phyloP scores from a whole-genome alignment of 768 basidiomycete species.

The Inosperma sp. region DNA sequence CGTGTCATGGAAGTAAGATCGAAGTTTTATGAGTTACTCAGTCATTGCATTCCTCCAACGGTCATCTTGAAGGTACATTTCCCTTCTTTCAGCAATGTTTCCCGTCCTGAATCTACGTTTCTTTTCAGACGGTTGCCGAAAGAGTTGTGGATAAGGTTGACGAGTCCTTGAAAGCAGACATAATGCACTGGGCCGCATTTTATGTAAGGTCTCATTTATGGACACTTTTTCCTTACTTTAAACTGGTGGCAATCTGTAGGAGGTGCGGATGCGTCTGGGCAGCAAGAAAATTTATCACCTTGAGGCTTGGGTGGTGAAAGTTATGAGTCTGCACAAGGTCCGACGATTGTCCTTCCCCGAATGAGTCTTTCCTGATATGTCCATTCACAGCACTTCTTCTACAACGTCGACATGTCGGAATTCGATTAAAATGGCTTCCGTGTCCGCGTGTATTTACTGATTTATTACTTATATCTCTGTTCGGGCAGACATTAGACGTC shows the following conservation, averaged over 20 bases:
- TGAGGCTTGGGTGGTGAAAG: slow-evolving; percentile 95
- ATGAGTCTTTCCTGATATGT: slow-evolving; percentile 4
- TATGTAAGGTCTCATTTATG: slow-evolving; percentile 56
- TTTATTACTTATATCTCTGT: no score
- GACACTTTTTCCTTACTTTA: background rate
- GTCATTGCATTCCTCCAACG: slow-evolving; percentile 95
- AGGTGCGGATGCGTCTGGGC: slow-evolving; percentile 93
- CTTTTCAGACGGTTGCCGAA: slow-evolving; percentile 79
- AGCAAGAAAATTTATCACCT: slow-evolving; percentile 89
- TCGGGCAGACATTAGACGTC: no score
- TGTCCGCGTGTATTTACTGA: no score
- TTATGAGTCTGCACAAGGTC: slow-evolving; percentile 90
- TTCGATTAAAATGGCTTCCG: slow-evolving; percentile 40
- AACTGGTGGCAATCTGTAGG: slow-evolving; percentile 41
- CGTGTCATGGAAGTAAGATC: slow-evolving; percentile 88
- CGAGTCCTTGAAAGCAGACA: slow-evolving; percentile 83
- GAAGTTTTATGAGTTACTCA: slow-evolving; percentile 92
- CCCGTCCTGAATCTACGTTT: slow-evolving; percentile 3
- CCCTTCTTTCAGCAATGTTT: slow-evolving; percentile 10
- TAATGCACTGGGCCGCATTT: slow-evolving; percentile 97
- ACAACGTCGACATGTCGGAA: slow-evolving; percentile 54
- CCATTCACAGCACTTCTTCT: slow-evolving; percentile 51
- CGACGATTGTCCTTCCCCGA: slow-evolving; percentile 8
- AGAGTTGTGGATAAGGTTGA: slow-evolving; percentile 84
- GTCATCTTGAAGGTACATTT: slow-evolving; percentile 78